These are phyloP conservation scores for Phytophthora multivora DNA, from an alignment of 352 stramenopile species.

Conservation along the genomic window DNA sequence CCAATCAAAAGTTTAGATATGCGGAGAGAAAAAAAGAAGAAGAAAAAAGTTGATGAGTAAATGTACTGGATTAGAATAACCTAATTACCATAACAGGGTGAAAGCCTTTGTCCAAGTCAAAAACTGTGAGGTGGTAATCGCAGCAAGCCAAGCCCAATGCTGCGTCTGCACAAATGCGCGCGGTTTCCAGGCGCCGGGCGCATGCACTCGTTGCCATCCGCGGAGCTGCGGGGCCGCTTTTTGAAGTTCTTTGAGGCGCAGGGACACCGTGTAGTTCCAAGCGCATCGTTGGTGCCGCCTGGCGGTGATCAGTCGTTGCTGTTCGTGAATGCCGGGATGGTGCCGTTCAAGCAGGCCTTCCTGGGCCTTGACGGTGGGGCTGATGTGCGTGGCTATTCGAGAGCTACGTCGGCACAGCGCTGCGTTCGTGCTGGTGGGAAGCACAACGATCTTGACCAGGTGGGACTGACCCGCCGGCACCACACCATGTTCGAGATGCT, in stretches of 20 bases:
- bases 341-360: slow-evolving; percentile 94
- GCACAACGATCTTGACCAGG: slow-evolving; percentile 98
- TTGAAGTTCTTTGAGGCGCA: slow-evolving; percentile 73
- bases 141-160: slow-evolving; percentile 12
- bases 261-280: slow-evolving; percentile 65
- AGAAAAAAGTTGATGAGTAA: background rate
- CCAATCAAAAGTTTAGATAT: slow-evolving; percentile 7
- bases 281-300: slow-evolving; percentile 72
- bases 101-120: slow-evolving; percentile 1
- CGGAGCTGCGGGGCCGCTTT: slow-evolving; percentile 59
- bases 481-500: slow-evolving; percentile 99
- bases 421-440: slow-evolving; percentile 98
- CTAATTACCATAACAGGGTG: background rate
- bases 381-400: slow-evolving; percentile 81
- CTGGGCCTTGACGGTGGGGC: slow-evolving; percentile 55
- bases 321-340: slow-evolving; percentile 98
- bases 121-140: slow-evolving; percentile 12
- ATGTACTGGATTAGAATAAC: too few species aligned
- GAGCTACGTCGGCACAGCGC: slow-evolving; percentile 95
- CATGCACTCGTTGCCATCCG: slow-evolving; percentile 44
- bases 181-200: background rate
- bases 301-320: slow-evolving; percentile 93
- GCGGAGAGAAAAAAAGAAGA: slow-evolving; percentile 6
- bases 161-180: slow-evolving; percentile 15
- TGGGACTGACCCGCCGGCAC: slow-evolving; percentile 96